Evolutionary conservation across 75 land plant genomes (phyloP).

Genomic region (Cupressus sempervirens): DNA sequence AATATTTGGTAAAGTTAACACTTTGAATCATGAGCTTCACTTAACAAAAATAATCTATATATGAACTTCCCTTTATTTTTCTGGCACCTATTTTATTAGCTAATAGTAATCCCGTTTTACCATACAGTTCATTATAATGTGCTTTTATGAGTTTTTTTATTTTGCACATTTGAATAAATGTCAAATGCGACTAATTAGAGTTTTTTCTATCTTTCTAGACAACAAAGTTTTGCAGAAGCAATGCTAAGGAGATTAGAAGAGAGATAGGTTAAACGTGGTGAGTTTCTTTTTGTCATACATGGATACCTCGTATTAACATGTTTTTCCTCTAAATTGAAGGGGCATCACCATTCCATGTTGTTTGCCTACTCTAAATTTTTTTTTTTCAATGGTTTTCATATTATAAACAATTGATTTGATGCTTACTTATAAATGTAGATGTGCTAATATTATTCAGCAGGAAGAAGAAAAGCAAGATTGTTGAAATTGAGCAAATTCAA

Average conservation of each 20-base stretch:
- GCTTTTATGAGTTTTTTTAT: neutral
- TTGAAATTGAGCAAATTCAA: neutral
- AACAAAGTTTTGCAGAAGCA: conserved; percentile 12
- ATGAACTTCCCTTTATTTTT: neutral
- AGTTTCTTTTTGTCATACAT: neutral
- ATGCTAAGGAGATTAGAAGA: conserved; percentile 12
- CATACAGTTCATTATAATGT: neutral
- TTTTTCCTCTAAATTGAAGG: neutral
- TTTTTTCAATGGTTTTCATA: neutral
- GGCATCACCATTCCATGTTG: neutral
- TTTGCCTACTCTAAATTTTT: neutral
- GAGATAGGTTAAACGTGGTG: neutral
- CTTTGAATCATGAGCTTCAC: neutral
- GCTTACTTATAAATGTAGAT: neutral
- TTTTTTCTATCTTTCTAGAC: neutral
- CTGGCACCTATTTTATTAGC: neutral
- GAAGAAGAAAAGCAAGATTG: neutral
- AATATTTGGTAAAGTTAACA: neutral
- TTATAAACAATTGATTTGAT: neutral
- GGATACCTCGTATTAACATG: neutral
- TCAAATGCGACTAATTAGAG: neutral
- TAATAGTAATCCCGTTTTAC: neutral
- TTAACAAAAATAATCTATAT: neutral
- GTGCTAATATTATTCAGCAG: neutral
- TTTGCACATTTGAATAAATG: neutral